Percentiles rank a stretch among this genome's conserved stretches.
These are phyloP conservation scores for Lachnellula subtilissima DNA, from an alignment of 2,329 filamentous ascomycete species.

Conservation along the genomic window DNA sequence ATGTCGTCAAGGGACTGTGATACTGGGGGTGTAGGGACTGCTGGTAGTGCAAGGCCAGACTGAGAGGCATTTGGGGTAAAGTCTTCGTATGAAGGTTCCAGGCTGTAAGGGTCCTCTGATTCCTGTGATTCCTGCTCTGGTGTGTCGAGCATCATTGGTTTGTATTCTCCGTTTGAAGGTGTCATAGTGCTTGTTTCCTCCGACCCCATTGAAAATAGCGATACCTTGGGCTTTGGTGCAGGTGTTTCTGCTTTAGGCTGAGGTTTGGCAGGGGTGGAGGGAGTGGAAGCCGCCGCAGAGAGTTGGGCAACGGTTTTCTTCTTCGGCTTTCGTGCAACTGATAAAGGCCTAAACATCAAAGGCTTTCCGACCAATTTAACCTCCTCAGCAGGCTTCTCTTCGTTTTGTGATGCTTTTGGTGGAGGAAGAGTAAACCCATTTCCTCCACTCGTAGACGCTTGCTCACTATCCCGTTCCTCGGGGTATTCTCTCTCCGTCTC, in stretches of 20 bases:
- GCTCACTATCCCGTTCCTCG: slow-evolving; percentile 24
- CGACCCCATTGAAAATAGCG: slow-evolving; percentile 61
- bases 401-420: slow-evolving; percentile 49
- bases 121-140: slow-evolving; percentile 15
- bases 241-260: slow-evolving; percentile 23
- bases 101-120: slow-evolving; percentile 6
- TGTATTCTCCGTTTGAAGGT: slow-evolving; percentile 37
- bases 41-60: slow-evolving; percentile 14
- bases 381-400: slow-evolving; percentile 53
- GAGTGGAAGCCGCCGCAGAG: slow-evolving; percentile 18
- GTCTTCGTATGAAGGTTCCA: slow-evolving; percentile 29
- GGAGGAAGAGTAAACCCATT: slow-evolving; percentile 35
- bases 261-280: slow-evolving; percentile 19
- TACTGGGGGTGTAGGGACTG: slow-evolving; percentile 24
- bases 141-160: slow-evolving; percentile 45
- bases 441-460: slow-evolving; percentile 23
- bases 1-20: slow-evolving; percentile 62
- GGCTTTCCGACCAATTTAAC: slow-evolving; percentile 71
- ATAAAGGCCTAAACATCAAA: slow-evolving; percentile 84
- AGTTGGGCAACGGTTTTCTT: slow-evolving; percentile 44
- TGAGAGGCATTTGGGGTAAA: slow-evolving; percentile 25
- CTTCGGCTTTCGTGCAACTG: slow-evolving; percentile 72
- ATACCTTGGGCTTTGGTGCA: slow-evolving; percentile 55
- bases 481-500: slow-evolving; percentile 23
- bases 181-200: slow-evolving; percentile 29